Evolutionary conservation across 768 basidiomycete genomes (phyloP).

Genomic region (Wakefieldia striispora): DNA sequence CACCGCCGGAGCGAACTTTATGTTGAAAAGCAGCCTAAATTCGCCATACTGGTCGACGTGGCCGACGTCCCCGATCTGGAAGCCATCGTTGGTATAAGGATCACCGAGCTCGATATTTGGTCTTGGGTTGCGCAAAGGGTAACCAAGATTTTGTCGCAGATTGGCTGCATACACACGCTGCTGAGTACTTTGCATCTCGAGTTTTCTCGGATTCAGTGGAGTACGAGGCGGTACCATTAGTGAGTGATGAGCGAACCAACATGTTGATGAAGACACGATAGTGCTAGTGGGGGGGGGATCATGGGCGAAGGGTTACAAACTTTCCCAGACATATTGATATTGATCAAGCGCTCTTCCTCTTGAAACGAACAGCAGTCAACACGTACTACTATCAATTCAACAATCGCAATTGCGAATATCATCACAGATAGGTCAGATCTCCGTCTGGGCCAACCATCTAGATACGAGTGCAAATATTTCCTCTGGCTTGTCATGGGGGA

Average conservation of each 20-base stretch:
- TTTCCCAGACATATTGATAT: no score
- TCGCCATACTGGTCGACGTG: conserved; percentile 22
- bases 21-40: conserved; percentile 35
- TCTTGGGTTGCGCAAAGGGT: conserved; percentile 31
- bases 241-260: no score
- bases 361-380: no score
- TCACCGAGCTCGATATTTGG: conserved; percentile 18
- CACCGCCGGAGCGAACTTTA: not conserved
- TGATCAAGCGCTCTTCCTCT: not conserved
- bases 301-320: no score
- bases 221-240: no score
- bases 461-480: conserved; percentile 63
- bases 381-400: no score
- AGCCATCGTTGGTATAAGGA: conserved; percentile 22
- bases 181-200: not conserved
- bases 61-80: conserved; percentile 36
- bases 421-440: conserved; percentile 29
- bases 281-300: no score
- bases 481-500: conserved; percentile 67
- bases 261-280: no score
- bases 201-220: no score
- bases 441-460: conserved; percentile 52
- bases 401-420: not conserved
- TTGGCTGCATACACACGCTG: conserved; percentile 9
- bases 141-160: conserved; percentile 18